Evolutionary conservation across 805 yeast species (phyloP).

Genomic region (Ogataea glucozyma): DNA sequence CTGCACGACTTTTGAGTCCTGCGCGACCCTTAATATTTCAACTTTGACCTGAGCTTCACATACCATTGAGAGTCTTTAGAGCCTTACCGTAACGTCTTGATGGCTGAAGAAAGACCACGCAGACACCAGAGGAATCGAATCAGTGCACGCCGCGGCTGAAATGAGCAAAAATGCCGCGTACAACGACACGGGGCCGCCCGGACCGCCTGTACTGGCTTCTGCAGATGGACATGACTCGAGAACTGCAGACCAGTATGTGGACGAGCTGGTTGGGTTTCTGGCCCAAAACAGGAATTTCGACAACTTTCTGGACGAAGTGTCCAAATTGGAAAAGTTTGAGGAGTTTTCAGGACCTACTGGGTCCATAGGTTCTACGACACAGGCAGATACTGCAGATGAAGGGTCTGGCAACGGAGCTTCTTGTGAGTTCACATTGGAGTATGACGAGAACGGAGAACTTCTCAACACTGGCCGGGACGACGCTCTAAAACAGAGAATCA

Average conservation of each 20-base stretch:
- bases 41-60: too few species aligned
- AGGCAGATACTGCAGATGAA: background rate
- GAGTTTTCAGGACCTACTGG: slow-evolving; percentile 6
- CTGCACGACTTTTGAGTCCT: too few species aligned
- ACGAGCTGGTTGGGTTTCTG: slow-evolving; percentile 25
- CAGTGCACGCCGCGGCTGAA: background rate
- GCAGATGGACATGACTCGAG: slow-evolving; percentile 2
- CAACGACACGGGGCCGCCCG: too few species aligned
- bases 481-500: slow-evolving; percentile 20
- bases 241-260: slow-evolving; percentile 26
- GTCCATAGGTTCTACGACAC: background rate
- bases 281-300: slow-evolving; percentile 29
- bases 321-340: slow-evolving; percentile 19
- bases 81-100: too few species aligned
- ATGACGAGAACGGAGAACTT: slow-evolving; percentile 25
- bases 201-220: background rate
- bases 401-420: slow-evolving; percentile 3
- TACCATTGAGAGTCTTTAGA: too few species aligned
- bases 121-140: background rate
- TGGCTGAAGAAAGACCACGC: background rate
- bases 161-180: background rate
- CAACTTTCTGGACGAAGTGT: slow-evolving; percentile 25
- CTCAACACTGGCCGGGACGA: slow-evolving; percentile 21
- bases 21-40: too few species aligned
- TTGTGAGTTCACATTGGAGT: slow-evolving; percentile 27